Base-by-base conservation (phyloP, 2,329 filamentous ascomycete genomes). In the Bertia moriformis region DNA sequence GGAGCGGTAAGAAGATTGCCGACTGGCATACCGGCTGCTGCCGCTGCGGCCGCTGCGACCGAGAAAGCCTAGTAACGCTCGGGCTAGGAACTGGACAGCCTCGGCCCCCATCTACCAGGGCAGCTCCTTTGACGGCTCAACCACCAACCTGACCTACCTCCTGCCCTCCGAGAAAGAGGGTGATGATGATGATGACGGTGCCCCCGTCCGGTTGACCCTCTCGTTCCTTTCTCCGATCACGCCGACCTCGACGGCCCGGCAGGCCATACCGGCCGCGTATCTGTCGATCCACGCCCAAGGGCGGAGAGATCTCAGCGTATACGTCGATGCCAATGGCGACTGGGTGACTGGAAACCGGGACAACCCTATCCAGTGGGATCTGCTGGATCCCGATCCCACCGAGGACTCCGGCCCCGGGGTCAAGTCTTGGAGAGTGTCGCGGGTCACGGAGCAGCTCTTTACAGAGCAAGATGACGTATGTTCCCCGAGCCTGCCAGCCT, bases 241-340 rank as follows among this genome's bases (percentile, higher is more conserved):
- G 0, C 83, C 83, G 1, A 83, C 80, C 1, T 88, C 83, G 40
- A 88, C 83, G 36, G 63, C 88, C 49, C 71, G 83, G 45, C 83
- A 89, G 62, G 78, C 82, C n/a, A 72, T 89, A 19, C 86, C 86
- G n/a, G 85, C 83, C 10, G 78, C 79, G 19, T 93, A 93, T 53
- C 52, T 93, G 44, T 81, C 73, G 4, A 66, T 89, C 30, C 60
- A 77, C 49, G 81, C 83, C 12, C 67, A 77, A 43, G 84, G 83
- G 3, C 65, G 63, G 44, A 71, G 78, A 38, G 65, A 78, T 44
- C 60, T 83, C 12, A 69, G 75, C 49, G 51, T 79, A 37, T 83
- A 83, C 48, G 58, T 79, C 43, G 79, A 84, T 50, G 47, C 82
- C 40, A 83, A 83, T 49, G 79, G 79, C 4, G 77, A 87, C 51